These are phyloP conservation scores for Fusarium miscanthi DNA, from an alignment of 2,329 filamentous ascomycete species.

Conservation along the genomic window DNA sequence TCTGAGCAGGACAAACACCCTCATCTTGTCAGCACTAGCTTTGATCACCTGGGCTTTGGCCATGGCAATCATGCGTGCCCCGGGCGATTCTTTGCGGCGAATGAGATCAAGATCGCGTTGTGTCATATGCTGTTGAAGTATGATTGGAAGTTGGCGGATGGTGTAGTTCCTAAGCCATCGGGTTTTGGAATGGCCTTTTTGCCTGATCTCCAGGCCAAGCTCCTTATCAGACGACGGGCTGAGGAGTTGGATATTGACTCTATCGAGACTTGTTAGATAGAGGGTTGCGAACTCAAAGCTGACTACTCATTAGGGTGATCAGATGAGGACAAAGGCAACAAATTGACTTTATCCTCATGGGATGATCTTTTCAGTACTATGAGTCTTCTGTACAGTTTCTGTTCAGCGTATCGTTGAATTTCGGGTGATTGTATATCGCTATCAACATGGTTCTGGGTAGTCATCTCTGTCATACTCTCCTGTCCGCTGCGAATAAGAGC, in stretches of 20 bases:
- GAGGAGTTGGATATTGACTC: conserved; percentile 4
- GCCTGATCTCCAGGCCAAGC: neutral
- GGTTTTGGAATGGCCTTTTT: neutral
- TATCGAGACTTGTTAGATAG: neutral
- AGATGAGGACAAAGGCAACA: neutral
- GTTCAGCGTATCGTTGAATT: neutral
- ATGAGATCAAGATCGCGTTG: conserved; percentile 64
- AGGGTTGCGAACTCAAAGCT: too few species aligned
- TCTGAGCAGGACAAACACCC: conserved; percentile 42
- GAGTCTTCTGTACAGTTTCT: fast-evolving
- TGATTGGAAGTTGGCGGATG: conserved; percentile 47
- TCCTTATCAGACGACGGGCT: neutral
- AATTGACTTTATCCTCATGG: too few species aligned
- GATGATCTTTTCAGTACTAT: fast-evolving
- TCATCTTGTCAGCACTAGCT: conserved; percentile 62
- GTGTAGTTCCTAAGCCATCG: neutral
- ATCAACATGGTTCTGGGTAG: conserved; percentile 8
- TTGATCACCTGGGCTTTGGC: conserved; percentile 62
- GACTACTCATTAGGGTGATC: fast-evolving
- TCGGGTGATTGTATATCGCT: neutral
- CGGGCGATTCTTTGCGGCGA: conserved; percentile 65
- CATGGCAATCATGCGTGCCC: conserved; percentile 65
- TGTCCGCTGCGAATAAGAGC: conserved; percentile 9
- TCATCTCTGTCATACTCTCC: conserved; percentile 31
- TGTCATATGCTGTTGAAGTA: conserved; percentile 62